A percentile compares a stretch with the other conserved stretches of the same genome.
Evolutionary conservation across 1,284 basidiomycete genomes (phyloP).

Genomic region (Dichomitus squalens): DNA sequence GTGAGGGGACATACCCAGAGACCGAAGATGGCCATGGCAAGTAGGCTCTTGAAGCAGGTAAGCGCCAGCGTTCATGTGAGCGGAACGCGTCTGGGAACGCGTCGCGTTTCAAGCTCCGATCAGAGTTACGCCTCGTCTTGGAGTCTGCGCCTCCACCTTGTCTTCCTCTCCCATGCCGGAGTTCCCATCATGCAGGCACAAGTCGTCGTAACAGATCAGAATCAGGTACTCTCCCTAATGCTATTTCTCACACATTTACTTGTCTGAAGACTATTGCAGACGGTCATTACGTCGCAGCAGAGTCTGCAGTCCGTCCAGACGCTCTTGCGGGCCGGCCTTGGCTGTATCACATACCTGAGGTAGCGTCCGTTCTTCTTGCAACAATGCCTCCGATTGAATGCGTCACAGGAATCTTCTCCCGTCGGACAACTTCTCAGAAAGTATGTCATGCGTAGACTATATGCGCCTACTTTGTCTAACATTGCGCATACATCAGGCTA

Average conservation of each 20-base stretch:
- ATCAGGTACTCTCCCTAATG: slow-evolving; percentile 21
- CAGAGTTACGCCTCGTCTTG: not conserved
- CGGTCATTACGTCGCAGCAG: slow-evolving; percentile 57
- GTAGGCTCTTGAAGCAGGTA: not conserved
- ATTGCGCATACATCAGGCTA: slow-evolving; percentile 43
- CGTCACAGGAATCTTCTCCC: slow-evolving; percentile 65
- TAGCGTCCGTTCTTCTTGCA: slow-evolving; percentile 26
- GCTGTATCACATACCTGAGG: slow-evolving; percentile 79
- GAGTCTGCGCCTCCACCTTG: not conserved
- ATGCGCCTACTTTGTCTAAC: slow-evolving; percentile 9
- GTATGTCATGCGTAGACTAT: slow-evolving; percentile 38
- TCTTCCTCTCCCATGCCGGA: not conserved
- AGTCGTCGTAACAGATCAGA: slow-evolving; percentile 26
- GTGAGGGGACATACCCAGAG: slow-evolving; percentile 82
- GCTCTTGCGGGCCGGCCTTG: slow-evolving; percentile 70
- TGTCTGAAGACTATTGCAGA: slow-evolving; percentile 21
- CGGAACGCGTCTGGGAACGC: slow-evolving; percentile 26
- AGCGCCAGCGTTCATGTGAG: slow-evolving; percentile 24
- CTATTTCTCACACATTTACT: not conserved
- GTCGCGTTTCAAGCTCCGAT: slow-evolving; percentile 25
- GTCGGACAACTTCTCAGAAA: slow-evolving; percentile 78
- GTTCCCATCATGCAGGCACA: slow-evolving; percentile 36
- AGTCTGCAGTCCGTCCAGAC: slow-evolving; percentile 71
- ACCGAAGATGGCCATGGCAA: slow-evolving; percentile 68
- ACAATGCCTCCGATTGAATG: not conserved